Evolutionary conservation across 768 basidiomycete species (phyloP), one percentile per base, ranked within the genome.

Genomic region (Tremella mesenterica): DNA sequence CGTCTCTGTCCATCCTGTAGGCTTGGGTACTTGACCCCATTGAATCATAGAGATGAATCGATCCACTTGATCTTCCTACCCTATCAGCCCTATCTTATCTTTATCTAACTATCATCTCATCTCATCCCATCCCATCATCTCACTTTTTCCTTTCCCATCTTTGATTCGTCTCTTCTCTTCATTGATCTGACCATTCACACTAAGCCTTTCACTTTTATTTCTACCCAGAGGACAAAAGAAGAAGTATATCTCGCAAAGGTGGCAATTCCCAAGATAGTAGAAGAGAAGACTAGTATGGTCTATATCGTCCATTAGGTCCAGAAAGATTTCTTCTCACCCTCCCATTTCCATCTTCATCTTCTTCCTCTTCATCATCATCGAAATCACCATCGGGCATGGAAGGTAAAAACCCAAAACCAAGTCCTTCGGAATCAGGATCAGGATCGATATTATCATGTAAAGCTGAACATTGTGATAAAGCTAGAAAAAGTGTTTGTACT

Each of bases 311-410:
- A n/a, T 48, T 55, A 4, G 68, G 68, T 56, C 68, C 68, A 55
- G 64, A 60, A 48, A 69, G 66, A 60, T 69, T 62, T 51, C 61
- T 65, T 52, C 68, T 67, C 53, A 70, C 61, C 59, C 68, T 60
- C 47, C 68, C 68, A 21, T 48, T 50, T 13, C 53, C 61, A 30
- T 61, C 59, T 47, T 50, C 59, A 33, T 54, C 49, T 34, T 54
- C 61, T 21, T 53, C 56, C 13, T 59, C 65, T n/a, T 60, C 55
- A 18, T 52, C 53, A 9, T 52, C 1, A 44, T 48, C 63, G 8
- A 31, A 51, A 30, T 59, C 21, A 14, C 38, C 38, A 4, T 58
- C 53, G 29, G 50, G 36, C 28, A 44, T 57, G 27, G 39, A 59
- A 14, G 50, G 51, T 50, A 65, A 63, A 8, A 59, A 56, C 44